Evolutionary conservation across 1,284 basidiomycete species (phyloP).

Genomic region (Sporisorium exsertum): DNA sequence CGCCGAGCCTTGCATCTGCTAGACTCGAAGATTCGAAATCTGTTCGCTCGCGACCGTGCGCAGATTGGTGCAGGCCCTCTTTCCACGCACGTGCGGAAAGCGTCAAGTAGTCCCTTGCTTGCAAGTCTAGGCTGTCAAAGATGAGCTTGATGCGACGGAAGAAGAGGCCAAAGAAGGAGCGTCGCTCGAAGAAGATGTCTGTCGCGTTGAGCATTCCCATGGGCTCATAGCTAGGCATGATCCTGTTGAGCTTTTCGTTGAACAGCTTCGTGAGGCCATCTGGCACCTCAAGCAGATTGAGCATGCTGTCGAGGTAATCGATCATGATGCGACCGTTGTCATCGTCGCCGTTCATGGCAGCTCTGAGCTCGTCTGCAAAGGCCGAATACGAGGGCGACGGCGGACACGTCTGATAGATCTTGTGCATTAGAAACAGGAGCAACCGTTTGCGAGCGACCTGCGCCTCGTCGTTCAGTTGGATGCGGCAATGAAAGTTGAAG

Average conservation of each 20-base stretch:
- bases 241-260: constrained; percentile 44
- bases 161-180: constrained; percentile 52
- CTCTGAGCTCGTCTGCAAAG: constrained; percentile 24
- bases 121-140: constrained; percentile 49
- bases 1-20: constrained; percentile 28
- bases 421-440: constrained; percentile 46
- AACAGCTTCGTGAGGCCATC: constrained; percentile 50
- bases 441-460: constrained; percentile 32
- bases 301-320: constrained; percentile 44
- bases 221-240: constrained; percentile 45
- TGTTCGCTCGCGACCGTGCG: neutral
- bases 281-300: constrained; percentile 36
- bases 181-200: constrained; percentile 46
- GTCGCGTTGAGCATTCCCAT: constrained; percentile 36
- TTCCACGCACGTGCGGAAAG: constrained; percentile 33
- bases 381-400: constrained; percentile 20
- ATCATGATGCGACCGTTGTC: constrained; percentile 33
- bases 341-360: constrained; percentile 17
- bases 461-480: constrained; percentile 42
- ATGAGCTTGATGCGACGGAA: constrained; percentile 43
- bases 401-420: constrained; percentile 37
- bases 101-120: constrained; percentile 33
- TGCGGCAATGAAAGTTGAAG: constrained; percentile 50
- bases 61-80: neutral
- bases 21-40: neutral